Base-by-base conservation (phyloP, 108 stramenopile genomes). In the Fragilaria radians region DNA sequence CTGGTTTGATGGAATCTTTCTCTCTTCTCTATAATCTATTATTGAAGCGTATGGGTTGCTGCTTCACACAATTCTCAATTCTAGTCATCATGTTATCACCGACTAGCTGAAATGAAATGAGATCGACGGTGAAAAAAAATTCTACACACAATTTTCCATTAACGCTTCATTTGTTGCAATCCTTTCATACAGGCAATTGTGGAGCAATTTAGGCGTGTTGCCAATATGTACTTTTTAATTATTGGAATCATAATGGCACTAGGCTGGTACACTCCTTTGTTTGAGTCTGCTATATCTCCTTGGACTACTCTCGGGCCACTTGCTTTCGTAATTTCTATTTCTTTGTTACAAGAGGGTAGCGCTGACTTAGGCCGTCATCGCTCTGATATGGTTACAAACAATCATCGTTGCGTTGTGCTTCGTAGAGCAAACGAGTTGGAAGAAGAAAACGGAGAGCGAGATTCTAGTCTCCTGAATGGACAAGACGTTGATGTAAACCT, bases 191-290 rank as follows among this genome's bases (percentile, higher is more conserved):
- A 93, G 87, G 81, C 88, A 30, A 70, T 88, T 45, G 46, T 70
- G 14, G 78, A 87, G 42, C 91, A 93, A 63, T 93, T 93, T 62
- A 83, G 87, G 9, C 68, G 86, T 27, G 82, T 87, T 61, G 97
- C 95, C 25, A 99, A 99, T 67, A 49, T 96, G 59, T 99, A 98
- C 68, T 99, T 98, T 76, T 65, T 98, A 11, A 71, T 86, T 59
- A 91, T 99, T 22, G 89, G 92, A 17, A 46, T 80, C 45, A 80
- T 99, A 50, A 96, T 97, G 97, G 71, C 91, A 29, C 18, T 97
- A 4, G 98, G 98, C 22, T 78, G 69, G 18, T 96, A 94, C 72
- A 81, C 87, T 4, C 22, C 68, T 11, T 28, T 59, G 53, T 89
- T 88, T 63, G 59, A 77, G n/a, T 90, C 95, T 0, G 88, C 96